phyloP scores from a whole-genome alignment of 192 early-diverging fungal genomes.

The Phycomyces blakesleeanus region DNA sequence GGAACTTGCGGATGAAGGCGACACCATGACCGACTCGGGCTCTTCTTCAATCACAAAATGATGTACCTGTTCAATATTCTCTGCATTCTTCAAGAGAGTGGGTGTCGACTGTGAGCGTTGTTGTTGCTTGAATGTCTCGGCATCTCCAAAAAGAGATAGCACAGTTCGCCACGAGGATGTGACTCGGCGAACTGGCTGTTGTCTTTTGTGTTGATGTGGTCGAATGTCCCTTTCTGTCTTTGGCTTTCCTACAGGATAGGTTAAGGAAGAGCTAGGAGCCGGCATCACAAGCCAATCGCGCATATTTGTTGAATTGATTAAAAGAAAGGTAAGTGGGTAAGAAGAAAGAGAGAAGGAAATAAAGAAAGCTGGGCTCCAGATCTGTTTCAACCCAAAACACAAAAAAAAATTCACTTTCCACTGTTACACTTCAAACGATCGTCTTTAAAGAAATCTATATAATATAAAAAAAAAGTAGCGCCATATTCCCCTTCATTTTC shows the following conservation, averaged over 20 bases:
- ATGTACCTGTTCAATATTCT: not conserved
- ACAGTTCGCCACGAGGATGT: not conserved
- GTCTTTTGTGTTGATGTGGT: not conserved
- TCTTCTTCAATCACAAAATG: not conserved
- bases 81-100: not conserved
- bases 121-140: not conserved
- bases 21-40: not conserved
- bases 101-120: not conserved
- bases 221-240: not conserved
- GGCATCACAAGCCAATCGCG: constrained; percentile 20
- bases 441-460: not conserved
- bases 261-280: not conserved
- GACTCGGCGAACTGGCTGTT: not conserved
- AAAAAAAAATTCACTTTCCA: not conserved
- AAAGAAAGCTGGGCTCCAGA: not conserved
- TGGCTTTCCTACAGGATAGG: not conserved
- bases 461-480: too few species aligned
- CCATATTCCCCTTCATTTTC: too few species aligned
- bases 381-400: not conserved
- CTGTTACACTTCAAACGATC: not conserved
- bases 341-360: not conserved
- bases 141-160: not conserved
- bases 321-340: not conserved
- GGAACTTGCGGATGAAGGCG: constrained; percentile 2
- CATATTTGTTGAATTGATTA: not conserved